Evolutionary conservation across 805 yeast genomes (phyloP).

Genomic region (Pichia heedii): DNA sequence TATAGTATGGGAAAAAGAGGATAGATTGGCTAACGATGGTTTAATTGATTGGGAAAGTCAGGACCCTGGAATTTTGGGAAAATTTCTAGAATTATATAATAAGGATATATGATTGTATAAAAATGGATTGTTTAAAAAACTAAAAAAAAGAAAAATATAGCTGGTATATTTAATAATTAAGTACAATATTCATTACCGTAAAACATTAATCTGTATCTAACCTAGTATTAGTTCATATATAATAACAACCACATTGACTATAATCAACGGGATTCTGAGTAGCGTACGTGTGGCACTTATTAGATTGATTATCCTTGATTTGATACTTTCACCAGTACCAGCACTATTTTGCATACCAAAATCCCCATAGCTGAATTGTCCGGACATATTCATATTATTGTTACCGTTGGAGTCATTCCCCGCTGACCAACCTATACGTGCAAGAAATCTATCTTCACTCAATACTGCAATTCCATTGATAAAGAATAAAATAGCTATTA

Average conservation of each 20-base stretch:
- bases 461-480: slow-evolving; percentile 51
- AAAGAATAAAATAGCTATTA: slow-evolving; percentile 36
- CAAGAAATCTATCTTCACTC: slow-evolving; percentile 52
- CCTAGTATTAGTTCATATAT: slow-evolving; percentile 46
- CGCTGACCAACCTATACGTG: slow-evolving; percentile 34
- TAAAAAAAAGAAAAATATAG: too few relatives aligned
- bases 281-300: slow-evolving; percentile 53
- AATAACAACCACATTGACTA: slow-evolving; percentile 41
- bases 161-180: neutral
- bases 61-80: slow-evolving; percentile 7
- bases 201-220: too few relatives aligned
- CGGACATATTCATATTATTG: neutral
- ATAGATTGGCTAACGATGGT: slow-evolving; percentile 6
- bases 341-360: slow-evolving; percentile 9
- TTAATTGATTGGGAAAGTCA: slow-evolving; percentile 13
- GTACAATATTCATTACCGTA: neutral
- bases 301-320: slow-evolving; percentile 40
- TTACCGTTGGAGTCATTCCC: slow-evolving; percentile 27
- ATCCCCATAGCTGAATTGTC: slow-evolving; percentile 8
- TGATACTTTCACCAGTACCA: slow-evolving; percentile 25
- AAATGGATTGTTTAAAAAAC: slow-evolving; percentile 5
- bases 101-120: neutral
- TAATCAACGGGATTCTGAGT: slow-evolving; percentile 47
- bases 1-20: neutral
- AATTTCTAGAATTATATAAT: slow-evolving; percentile 4